These are phyloP conservation scores for Phytophthora cactorum DNA, from an alignment of 352 stramenopile genomes.

Conservation along the genomic window DNA sequence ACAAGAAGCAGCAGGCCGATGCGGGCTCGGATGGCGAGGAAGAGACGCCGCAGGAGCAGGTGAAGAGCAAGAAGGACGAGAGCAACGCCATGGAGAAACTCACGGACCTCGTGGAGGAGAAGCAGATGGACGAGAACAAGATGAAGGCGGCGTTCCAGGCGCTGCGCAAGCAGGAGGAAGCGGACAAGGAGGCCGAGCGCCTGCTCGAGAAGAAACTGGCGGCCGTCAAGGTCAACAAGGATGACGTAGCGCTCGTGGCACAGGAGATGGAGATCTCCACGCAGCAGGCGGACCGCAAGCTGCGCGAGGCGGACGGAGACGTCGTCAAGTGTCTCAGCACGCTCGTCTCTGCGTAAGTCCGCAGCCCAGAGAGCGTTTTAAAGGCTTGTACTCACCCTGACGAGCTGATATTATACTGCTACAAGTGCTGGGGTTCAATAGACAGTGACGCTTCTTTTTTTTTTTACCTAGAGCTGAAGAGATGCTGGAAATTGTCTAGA, in stretches of 20 bases:
- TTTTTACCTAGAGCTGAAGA: constrained; percentile 1
- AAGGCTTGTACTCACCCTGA: neutral
- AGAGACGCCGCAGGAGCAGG: constrained; percentile 50
- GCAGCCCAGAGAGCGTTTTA: neutral
- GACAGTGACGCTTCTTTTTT: constrained; percentile 25
- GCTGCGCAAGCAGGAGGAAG: constrained; percentile 82
- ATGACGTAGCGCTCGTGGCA: constrained; percentile 80
- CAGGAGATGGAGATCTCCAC: constrained; percentile 80
- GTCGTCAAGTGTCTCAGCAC: constrained; percentile 71
- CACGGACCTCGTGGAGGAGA: constrained; percentile 86
- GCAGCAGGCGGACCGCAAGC: constrained; percentile 82
- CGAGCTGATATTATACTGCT: constrained; percentile 6
- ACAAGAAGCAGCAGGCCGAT: constrained; percentile 41
- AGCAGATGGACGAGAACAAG: constrained; percentile 90
- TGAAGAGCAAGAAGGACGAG: constrained; percentile 86
- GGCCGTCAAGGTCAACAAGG: constrained; percentile 83
- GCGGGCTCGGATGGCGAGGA: constrained; percentile 67
- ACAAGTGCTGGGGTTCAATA: constrained; percentile 24
- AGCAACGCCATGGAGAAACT: constrained; percentile 86
- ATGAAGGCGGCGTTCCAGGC: constrained; percentile 85
- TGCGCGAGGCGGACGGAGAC: constrained; percentile 80
- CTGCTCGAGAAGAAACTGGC: constrained; percentile 82
- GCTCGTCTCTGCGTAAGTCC: constrained; percentile 48
- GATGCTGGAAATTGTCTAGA: constrained; percentile 10
- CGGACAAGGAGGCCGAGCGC: constrained; percentile 81